Conservation (phyloP, 1,284 basidiomycete genomes). For the Cutaneotrichosporon sp. region DNA sequence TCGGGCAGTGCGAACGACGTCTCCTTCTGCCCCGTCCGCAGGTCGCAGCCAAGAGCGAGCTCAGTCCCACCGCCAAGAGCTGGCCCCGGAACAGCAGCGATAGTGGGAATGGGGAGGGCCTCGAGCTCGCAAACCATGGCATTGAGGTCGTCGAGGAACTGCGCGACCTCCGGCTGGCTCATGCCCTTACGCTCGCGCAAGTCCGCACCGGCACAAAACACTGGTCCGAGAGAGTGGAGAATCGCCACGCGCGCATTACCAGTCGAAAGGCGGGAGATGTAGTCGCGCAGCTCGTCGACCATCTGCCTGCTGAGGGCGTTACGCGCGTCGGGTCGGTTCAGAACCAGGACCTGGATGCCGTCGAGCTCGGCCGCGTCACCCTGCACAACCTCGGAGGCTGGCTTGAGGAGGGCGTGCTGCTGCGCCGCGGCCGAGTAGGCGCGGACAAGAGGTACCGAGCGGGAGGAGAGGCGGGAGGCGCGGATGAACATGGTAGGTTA, state of each 20-base stretch:
- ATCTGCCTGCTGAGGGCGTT: constrained; percentile 82
- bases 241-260: constrained; percentile 72
- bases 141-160: constrained; percentile 76
- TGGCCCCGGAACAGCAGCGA: constrained; percentile 89
- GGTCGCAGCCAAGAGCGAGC: constrained; percentile 79
- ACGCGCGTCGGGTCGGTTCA: constrained; percentile 80
- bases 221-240: constrained; percentile 67
- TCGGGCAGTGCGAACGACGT: constrained; percentile 71
- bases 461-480: constrained; percentile 12
- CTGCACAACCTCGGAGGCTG: constrained; percentile 16
- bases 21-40: constrained; percentile 76
- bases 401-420: constrained; percentile 40
- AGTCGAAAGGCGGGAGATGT: constrained; percentile 62
- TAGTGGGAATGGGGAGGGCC: constrained; percentile 77
- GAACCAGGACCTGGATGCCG: constrained; percentile 54
- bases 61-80: constrained; percentile 90
- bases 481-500: constrained; percentile 12
- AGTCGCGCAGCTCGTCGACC: constrained; percentile 72
- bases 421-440: constrained; percentile 14
- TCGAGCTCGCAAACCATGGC: constrained; percentile 71
- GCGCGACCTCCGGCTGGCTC: constrained; percentile 69
- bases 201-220: constrained; percentile 92
- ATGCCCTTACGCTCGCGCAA: constrained; percentile 80
- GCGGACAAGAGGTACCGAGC: constrained; percentile 8
- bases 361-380: constrained; percentile 25